Percentiles rank a stretch among this genome's conserved stretches.
Evolutionary conservation across 2,329 filamentous ascomycete species (phyloP).

Genomic region (Cylindrodendrum hubeiense): DNA sequence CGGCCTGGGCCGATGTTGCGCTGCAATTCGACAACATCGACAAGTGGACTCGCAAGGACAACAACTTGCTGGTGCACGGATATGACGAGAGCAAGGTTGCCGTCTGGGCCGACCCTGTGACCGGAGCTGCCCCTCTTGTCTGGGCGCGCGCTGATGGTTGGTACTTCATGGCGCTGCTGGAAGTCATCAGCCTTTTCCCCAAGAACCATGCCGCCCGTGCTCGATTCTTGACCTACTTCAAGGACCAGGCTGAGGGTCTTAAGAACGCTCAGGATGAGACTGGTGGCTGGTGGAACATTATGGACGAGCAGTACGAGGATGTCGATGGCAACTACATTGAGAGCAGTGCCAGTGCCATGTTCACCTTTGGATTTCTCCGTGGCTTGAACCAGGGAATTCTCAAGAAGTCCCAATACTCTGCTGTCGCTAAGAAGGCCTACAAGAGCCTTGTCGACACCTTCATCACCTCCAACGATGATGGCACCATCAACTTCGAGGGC

Average conservation of each 20-base stretch:
- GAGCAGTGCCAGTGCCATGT: slow-evolving; percentile 70
- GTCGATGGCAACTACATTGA: slow-evolving; percentile 70
- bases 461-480: slow-evolving; percentile 60
- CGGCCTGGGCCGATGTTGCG: slow-evolving; percentile 59
- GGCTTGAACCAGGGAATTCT: slow-evolving; percentile 50
- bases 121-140: slow-evolving; percentile 63
- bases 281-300: slow-evolving; percentile 70
- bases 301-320: slow-evolving; percentile 62
- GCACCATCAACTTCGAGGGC: slow-evolving; percentile 62
- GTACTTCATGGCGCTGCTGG: slow-evolving; percentile 65
- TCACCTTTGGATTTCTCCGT: slow-evolving; percentile 64
- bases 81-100: slow-evolving; percentile 63
- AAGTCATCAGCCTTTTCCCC: slow-evolving; percentile 62
- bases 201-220: slow-evolving; percentile 50
- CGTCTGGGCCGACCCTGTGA: slow-evolving; percentile 63
- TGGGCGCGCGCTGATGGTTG: slow-evolving; percentile 68
- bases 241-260: slow-evolving; percentile 55
- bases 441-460: slow-evolving; percentile 56
- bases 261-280: slow-evolving; percentile 54
- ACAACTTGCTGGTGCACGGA: slow-evolving; percentile 63
- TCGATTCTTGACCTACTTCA: slow-evolving; percentile 54
- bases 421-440: slow-evolving; percentile 46
- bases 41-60: slow-evolving; percentile 53
- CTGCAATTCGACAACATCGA: slow-evolving; percentile 61
- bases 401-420: slow-evolving; percentile 12